Conservation (phyloP, 805 yeast genomes). For the Candida qinlingensis region DNA sequence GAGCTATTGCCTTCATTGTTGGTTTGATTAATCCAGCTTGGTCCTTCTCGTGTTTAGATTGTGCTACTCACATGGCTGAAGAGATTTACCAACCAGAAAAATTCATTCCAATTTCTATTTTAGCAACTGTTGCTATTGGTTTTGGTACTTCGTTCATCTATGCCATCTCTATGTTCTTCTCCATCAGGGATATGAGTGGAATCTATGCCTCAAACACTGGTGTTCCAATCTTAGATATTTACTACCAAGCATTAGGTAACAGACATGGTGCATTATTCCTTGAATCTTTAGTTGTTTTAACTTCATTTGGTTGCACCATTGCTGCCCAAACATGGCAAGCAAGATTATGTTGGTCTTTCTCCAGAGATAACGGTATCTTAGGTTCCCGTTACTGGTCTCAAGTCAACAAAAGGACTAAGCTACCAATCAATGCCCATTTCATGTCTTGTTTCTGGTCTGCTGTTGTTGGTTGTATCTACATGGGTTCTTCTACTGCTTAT, state of each 20-base stretch:
- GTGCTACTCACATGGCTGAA: constrained; percentile 71
- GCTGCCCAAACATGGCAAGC: constrained; percentile 68
- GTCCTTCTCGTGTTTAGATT: constrained; percentile 62
- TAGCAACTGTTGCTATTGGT: constrained; percentile 58
- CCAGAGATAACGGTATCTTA: constrained; percentile 58
- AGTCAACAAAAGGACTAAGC: constrained; percentile 40
- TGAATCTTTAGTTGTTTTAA: constrained; percentile 40
- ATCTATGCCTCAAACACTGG: constrained; percentile 47
- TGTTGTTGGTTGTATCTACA: constrained; percentile 50
- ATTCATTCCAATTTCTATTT: constrained; percentile 53
- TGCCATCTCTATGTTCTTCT: constrained; percentile 50
- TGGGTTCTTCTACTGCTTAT: constrained; percentile 63
- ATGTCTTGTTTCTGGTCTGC: constrained; percentile 47
- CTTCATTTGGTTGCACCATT: constrained; percentile 55
- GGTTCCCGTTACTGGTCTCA: constrained; percentile 43
- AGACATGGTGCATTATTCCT: constrained; percentile 50
- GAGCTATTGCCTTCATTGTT: constrained; percentile 55
- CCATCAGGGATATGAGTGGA: constrained; percentile 43
- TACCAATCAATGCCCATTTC: constrained; percentile 53
- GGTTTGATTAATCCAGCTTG: constrained; percentile 64
- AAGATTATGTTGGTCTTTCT: constrained; percentile 60
- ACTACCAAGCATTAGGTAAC: constrained; percentile 47
- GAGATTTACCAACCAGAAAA: constrained; percentile 48
- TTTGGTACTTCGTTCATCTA: constrained; percentile 50
- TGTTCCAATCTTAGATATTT: constrained; percentile 57